phyloP scores from a whole-genome alignment of 2,329 filamentous ascomycete species.

The Ciborinia camelliae region DNA sequence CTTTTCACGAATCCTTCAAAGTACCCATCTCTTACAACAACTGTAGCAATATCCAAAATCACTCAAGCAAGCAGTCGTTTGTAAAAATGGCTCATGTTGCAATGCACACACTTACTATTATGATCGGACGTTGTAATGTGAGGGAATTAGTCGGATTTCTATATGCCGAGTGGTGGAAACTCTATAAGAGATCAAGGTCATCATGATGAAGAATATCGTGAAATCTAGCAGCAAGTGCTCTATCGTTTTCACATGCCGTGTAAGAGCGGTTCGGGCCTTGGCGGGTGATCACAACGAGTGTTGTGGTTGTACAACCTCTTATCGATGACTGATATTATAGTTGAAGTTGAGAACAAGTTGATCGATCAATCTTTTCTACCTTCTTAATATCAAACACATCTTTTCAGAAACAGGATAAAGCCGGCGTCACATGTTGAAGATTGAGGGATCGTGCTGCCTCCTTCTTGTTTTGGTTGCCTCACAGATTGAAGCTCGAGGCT shows the following conservation, averaged over 20 bases:
- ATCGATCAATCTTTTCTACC: constrained; percentile 3
- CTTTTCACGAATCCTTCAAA: not conserved
- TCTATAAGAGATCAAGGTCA: not conserved
- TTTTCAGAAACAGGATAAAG: constrained; percentile 4
- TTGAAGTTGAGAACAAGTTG: constrained; percentile 5
- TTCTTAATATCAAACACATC: not conserved
- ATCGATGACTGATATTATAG: constrained; percentile 2
- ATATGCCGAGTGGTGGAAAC: not conserved
- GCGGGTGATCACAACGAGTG: constrained; percentile 2
- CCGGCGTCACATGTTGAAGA: constrained; percentile 10
- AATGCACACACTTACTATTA: not conserved
- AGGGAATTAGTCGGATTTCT: constrained; percentile 9
- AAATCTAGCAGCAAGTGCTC: constrained; percentile 15
- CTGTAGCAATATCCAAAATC: not conserved
- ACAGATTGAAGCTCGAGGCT: not conserved
- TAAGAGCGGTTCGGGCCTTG: constrained; percentile 5
- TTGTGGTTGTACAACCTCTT: constrained; percentile 9
- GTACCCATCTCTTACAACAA: not conserved
- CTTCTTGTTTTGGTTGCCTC: not conserved
- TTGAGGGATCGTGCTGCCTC: not conserved
- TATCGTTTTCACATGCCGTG: constrained; percentile 10
- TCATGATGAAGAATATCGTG: not conserved
- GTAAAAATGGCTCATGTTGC: constrained; percentile 16
- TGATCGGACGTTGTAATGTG: not conserved
- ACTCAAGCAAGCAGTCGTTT: not conserved